These are phyloP conservation scores for Parasitella parasitica DNA, from an alignment of 371 early-diverging fungal species.

Conservation along the genomic window DNA sequence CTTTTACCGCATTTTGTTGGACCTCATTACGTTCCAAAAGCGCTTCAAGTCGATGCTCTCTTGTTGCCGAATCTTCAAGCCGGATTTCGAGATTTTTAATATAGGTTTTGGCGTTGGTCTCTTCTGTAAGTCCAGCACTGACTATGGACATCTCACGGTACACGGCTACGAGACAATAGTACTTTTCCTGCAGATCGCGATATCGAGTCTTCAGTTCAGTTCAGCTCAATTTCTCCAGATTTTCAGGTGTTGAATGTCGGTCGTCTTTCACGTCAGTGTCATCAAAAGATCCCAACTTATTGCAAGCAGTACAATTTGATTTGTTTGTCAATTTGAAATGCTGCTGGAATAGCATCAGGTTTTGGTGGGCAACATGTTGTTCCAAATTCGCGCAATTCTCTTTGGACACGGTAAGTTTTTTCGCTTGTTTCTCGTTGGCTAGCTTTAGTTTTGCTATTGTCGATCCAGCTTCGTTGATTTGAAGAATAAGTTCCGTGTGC, in stretches of 20 bases:
- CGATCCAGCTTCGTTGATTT: not conserved
- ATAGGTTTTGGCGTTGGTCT: not conserved
- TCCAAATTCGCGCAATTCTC: not conserved
- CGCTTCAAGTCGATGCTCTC: not conserved
- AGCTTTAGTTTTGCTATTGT: not conserved
- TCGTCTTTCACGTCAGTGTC: not conserved
- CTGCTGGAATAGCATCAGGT: not conserved
- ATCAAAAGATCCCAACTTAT: not conserved
- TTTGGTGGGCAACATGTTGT: not conserved
- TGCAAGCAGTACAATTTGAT: not conserved
- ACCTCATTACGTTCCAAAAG: not conserved
- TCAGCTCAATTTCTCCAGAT: not conserved
- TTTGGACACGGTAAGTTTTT: not conserved
- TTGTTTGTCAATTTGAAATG: not conserved
- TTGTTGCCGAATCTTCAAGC: not conserved
- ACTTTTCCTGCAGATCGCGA: not conserved
- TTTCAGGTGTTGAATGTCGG: not conserved
- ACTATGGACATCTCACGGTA: not conserved
- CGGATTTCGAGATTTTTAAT: not conserved
- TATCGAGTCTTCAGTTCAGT: not conserved
- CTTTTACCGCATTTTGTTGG: not conserved
- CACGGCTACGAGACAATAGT: not conserved
- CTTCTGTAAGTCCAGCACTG: not conserved
- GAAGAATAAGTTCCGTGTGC: not conserved
- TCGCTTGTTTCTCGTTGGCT: not conserved